Evolutionary conservation across 2,329 filamentous ascomycete species (phyloP), one percentile per base, ranked within the genome.

Genomic region (Gyromitra esculenta): DNA sequence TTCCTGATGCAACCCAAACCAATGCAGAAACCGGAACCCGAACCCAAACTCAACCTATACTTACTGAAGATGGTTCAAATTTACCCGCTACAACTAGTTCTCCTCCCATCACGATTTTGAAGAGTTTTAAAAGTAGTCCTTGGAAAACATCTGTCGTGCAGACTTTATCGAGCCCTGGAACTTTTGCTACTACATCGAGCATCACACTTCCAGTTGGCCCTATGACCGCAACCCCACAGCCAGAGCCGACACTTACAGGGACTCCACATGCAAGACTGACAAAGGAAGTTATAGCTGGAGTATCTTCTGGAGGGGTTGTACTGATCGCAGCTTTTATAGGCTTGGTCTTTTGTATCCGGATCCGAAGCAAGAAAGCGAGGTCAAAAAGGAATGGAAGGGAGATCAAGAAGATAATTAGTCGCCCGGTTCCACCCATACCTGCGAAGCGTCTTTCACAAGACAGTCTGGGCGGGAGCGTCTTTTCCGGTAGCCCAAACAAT

Each of bases 401-500:
- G 13, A 66, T 39, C 15, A 52, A 21, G 18, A 21, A 11, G 11
- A 54, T 18, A 9, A 67, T 67, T 4, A 25, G 64, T 11, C 8
- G 35, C 6, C 64, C 64, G 3, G 50, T 67, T 43, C 48, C n/a
- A 13, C 50, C 64, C 11, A n/a, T n/a, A 35, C 7, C 35, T 25
- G 11, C n/a, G 35, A 67, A 18, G 15, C 43, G 62, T n/a, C 62
- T 65, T 35, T 56, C 64, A 25, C 50, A 54, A 57, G 48, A 54
- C 7, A 43, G 31, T 18, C 48, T n/a, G 13, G 21, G 15, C 15
- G 31, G 13, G 4, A 39, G 15, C 7, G 9, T n/a, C 35, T 21
- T 41, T 21, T 9, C 37, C 3, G 11, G 11, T 7, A 35, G 11
- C 25, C 31, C 54, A 37, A 60, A 35, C 7, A 41, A 41, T 5